These are phyloP conservation scores for Eucommia ulmoides DNA, from an alignment of 257 asterid genomes.

Conservation along the genomic window DNA sequence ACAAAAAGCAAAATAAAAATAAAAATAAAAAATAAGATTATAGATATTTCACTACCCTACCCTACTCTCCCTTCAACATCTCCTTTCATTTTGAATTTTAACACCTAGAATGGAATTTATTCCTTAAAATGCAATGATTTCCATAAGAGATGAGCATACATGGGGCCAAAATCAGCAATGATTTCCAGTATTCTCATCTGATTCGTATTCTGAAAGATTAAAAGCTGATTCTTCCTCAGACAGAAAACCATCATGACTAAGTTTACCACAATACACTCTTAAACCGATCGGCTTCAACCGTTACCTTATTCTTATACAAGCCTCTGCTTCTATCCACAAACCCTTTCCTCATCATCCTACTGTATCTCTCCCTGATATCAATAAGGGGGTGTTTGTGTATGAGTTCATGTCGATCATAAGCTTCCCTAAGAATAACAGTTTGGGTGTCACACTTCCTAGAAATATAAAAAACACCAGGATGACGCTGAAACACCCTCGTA, in stretches of 20 bases:
- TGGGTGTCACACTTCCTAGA: conserved; percentile 64
- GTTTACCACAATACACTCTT: conserved; percentile 7
- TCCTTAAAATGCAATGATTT: too few species aligned
- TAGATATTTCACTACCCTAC: too few species aligned
- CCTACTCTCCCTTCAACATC: too few species aligned
- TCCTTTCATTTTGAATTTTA: too few species aligned
- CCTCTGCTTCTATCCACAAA: conserved; percentile 64
- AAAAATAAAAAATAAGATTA: too few species aligned
- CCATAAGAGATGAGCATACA: too few species aligned
- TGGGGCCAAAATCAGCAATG: background rate
- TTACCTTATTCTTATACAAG: conserved; percentile 26
- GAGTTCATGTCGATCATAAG: conserved; percentile 49
- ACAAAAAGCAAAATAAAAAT: too few species aligned
- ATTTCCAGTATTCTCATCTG: conserved; percentile 23
- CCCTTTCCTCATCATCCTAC: conserved; percentile 59
- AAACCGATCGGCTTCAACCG: conserved; percentile 15
- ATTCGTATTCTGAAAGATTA: conserved; percentile 41
- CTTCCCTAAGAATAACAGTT: conserved; percentile 80
- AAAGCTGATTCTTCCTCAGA: conserved; percentile 40
- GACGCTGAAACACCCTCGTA: conserved; percentile 81
- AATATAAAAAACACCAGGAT: conserved; percentile 78
- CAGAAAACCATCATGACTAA: conserved; percentile 17
- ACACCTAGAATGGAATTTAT: too few species aligned
- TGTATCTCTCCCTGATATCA: conserved; percentile 40
- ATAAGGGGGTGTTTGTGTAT: conserved; percentile 65